These are phyloP conservation scores for Penicillium polonicum DNA, from an alignment of 2,329 filamentous ascomycete genomes.

Conservation along the genomic window DNA sequence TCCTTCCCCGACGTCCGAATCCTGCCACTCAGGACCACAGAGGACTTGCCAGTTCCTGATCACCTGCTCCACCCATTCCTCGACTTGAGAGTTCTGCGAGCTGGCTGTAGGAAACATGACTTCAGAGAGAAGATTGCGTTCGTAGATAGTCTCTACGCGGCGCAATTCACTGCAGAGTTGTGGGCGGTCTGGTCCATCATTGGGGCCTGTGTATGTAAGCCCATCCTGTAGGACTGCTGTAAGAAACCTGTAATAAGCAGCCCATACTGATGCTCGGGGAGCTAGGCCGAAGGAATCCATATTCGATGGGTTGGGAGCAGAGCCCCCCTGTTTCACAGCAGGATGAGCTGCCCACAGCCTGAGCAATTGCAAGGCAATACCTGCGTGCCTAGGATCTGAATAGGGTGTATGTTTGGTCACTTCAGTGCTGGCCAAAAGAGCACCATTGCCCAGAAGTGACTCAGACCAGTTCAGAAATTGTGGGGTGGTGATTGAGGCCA, in stretches of 20 bases:
- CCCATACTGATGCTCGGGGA: slow-evolving; percentile 64
- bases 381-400: slow-evolving; percentile 29
- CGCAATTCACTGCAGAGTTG: slow-evolving; percentile 76
- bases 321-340: slow-evolving; percentile 32
- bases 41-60: slow-evolving; percentile 83
- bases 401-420: slow-evolving; percentile 27
- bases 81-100: slow-evolving; percentile 74
- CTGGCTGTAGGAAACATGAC: slow-evolving; percentile 82
- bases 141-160: slow-evolving; percentile 74
- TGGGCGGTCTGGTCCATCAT: slow-evolving; percentile 49
- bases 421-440: slow-evolving; percentile 64
- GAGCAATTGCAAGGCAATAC: slow-evolving; percentile 50
- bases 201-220: slow-evolving; percentile 37
- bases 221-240: slow-evolving; percentile 69
- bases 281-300: slow-evolving; percentile 23
- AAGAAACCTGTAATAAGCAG: slow-evolving; percentile 76
- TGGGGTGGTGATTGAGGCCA: slow-evolving; percentile 50
- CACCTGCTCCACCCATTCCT: slow-evolving; percentile 75
- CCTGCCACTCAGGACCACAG: slow-evolving; percentile 75
- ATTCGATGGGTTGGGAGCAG: slow-evolving; percentile 16
- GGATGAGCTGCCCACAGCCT: slow-evolving; percentile 46
- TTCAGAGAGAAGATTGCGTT: slow-evolving; percentile 73
- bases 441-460: slow-evolving; percentile 71
- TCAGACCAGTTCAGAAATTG: slow-evolving; percentile 79
- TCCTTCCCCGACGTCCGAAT: slow-evolving; percentile 76